Conservation (phyloP, 345 rosid species). For the Bruguiera parviflora region DNA sequence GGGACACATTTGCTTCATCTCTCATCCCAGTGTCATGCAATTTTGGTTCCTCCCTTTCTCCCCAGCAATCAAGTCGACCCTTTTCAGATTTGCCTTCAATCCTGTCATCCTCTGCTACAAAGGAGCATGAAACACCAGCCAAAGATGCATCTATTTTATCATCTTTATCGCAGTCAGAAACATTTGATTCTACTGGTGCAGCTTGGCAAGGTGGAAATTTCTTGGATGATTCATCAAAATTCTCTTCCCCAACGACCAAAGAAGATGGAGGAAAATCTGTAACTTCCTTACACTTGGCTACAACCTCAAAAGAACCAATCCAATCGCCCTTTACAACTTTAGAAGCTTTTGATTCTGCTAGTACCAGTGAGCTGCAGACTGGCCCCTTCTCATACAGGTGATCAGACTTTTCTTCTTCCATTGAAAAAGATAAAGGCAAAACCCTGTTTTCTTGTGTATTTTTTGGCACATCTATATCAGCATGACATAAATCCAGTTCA, state of each 20-base stretch:
- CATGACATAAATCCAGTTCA: slow-evolving; percentile 1
- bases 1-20: background rate
- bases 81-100: background rate
- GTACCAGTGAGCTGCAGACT: background rate
- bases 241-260: background rate
- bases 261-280: background rate
- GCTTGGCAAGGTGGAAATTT: no score
- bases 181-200: background rate
- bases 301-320: slow-evolving; percentile 2
- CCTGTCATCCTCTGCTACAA: background rate
- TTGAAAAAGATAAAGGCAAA: background rate
- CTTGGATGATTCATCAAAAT: no score
- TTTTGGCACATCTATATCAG: background rate
- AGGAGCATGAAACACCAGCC: background rate
- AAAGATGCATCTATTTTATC: background rate
- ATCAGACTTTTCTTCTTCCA: slow-evolving; percentile 7
- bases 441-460: background rate
- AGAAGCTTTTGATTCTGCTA: background rate
- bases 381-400: slow-evolving; percentile 6
- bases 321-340: background rate
- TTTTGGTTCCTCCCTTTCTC: background rate
- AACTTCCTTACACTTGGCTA: background rate
- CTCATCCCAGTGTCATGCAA: background rate
- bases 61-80: background rate
- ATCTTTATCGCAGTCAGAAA: background rate